Evolutionary conservation across 1,284 basidiomycete species (phyloP).

Genomic region (Gymnopus androsaceus): DNA sequence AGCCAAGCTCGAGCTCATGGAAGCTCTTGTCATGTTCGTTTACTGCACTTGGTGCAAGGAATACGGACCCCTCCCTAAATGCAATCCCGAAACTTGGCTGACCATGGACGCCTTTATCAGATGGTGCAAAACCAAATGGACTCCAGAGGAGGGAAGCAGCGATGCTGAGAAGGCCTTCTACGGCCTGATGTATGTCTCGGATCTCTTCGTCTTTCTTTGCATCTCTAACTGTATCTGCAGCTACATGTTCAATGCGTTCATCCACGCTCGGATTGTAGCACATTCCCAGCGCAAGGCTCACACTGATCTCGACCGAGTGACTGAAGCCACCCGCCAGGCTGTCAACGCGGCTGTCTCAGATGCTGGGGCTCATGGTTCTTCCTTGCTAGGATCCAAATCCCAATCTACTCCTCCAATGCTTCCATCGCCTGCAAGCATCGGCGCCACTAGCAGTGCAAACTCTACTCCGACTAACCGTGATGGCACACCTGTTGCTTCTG

Average conservation of each 20-base stretch:
- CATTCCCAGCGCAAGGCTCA: slow-evolving; percentile 44
- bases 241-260: slow-evolving; percentile 72
- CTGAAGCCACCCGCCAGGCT: slow-evolving; percentile 37
- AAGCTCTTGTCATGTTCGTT: slow-evolving; percentile 72
- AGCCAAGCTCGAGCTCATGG: slow-evolving; percentile 72
- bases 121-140: slow-evolving; percentile 73
- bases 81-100: slow-evolving; percentile 59
- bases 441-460: slow-evolving; percentile 64
- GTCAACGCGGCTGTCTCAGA: slow-evolving; percentile 46
- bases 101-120: slow-evolving; percentile 62
- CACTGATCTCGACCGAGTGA: slow-evolving; percentile 44
- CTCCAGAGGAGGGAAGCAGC: slow-evolving; percentile 55
- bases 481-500: slow-evolving; percentile 40
- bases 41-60: slow-evolving; percentile 75
- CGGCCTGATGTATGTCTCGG: slow-evolving; percentile 77
- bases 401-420: slow-evolving; percentile 66
- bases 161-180: slow-evolving; percentile 74
- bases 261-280: slow-evolving; percentile 58
- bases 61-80: slow-evolving; percentile 48
- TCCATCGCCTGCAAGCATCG: slow-evolving; percentile 72
- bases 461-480: slow-evolving; percentile 68
- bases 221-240: slow-evolving; percentile 36
- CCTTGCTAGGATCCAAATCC: slow-evolving; percentile 40
- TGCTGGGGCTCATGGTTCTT: slow-evolving; percentile 32
- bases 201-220: slow-evolving; percentile 23